phyloP scores from a whole-genome alignment of 2,329 filamentous ascomycete genomes.

The Exophiala alcalophila region DNA sequence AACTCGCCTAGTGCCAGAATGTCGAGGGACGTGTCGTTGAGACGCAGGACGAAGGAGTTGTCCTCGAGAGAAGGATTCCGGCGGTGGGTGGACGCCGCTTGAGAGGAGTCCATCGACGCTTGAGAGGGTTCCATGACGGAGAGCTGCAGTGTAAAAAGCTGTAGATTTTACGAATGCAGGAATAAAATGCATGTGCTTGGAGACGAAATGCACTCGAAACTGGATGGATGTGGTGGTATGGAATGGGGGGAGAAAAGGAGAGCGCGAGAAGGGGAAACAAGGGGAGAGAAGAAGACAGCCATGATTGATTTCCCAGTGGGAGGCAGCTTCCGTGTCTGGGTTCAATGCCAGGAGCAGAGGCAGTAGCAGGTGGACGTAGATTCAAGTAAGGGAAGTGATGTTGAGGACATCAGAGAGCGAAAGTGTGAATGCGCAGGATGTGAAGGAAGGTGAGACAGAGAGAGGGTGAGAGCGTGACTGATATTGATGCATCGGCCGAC shows the following conservation, averaged over 20 bases:
- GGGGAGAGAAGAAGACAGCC: not conserved
- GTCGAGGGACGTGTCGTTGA: constrained; percentile 11
- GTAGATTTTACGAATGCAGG: not conserved
- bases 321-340: not conserved
- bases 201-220: constrained; percentile 4
- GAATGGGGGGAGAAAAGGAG: not conserved
- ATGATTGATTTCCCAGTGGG: not conserved
- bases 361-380: not conserved
- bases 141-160: not conserved
- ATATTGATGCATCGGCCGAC: constrained; percentile 4
- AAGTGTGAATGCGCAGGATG: too few species aligned
- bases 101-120: not conserved
- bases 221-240: constrained; percentile 1
- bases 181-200: not conserved
- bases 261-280: not conserved
- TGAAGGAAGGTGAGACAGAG: not conserved
- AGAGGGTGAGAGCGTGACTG: not conserved
- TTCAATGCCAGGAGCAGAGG: not conserved
- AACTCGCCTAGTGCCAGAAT: constrained; percentile 3
- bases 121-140: constrained; percentile 2
- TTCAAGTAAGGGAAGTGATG: too few species aligned
- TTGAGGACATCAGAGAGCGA: too few species aligned
- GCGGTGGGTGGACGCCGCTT: too few species aligned
- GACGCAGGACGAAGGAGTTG: constrained; percentile 6
- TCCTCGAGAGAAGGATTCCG: constrained; percentile 1